A percentile compares a stretch with the other conserved stretches of the same genome.
phyloP scores from a whole-genome alignment of 2,329 filamentous ascomycete species.

The Raffaelea arxii region DNA sequence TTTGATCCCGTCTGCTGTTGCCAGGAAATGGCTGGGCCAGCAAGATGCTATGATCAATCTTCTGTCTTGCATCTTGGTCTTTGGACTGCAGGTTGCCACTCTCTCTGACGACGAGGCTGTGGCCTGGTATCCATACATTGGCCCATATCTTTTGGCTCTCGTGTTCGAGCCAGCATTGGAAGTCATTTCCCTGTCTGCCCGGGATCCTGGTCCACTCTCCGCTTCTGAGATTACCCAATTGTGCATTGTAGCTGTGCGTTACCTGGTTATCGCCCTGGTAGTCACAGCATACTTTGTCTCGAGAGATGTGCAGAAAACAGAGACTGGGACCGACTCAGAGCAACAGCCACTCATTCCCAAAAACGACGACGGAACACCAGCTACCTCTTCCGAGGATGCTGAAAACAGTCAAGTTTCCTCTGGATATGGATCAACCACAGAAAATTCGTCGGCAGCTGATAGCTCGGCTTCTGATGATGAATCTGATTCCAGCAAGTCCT shows the following conservation, averaged over 20 bases:
- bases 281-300: conserved; percentile 22
- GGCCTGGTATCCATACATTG: conserved; percentile 55
- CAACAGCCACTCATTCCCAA: conserved; percentile 46
- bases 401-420: conserved; percentile 4
- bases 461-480: conserved; percentile 30
- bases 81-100: conserved; percentile 47
- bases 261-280: conserved; percentile 23
- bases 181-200: conserved; percentile 15
- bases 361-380: conserved; percentile 15
- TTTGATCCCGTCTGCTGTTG: conserved; percentile 23
- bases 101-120: conserved; percentile 39
- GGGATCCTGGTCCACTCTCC: conserved; percentile 5
- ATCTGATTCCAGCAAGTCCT: conserved; percentile 14
- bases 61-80: conserved; percentile 54
- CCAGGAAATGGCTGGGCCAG: conserved; percentile 29
- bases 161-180: conserved; percentile 41
- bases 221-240: conserved; percentile 19
- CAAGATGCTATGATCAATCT: conserved; percentile 45
- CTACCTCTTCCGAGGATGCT: conserved; percentile 2
- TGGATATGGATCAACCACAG: conserved; percentile 33
- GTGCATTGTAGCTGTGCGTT: conserved; percentile 21
- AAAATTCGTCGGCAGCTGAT: conserved; percentile 15
- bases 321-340: conserved; percentile 20
- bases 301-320: conserved; percentile 10
- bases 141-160: conserved; percentile 50